A percentile compares a stretch with the other conserved stretches of the same genome.
Conservation (phyloP, 2,329 filamentous ascomycete genomes). For the Cercospora sp. region DNA sequence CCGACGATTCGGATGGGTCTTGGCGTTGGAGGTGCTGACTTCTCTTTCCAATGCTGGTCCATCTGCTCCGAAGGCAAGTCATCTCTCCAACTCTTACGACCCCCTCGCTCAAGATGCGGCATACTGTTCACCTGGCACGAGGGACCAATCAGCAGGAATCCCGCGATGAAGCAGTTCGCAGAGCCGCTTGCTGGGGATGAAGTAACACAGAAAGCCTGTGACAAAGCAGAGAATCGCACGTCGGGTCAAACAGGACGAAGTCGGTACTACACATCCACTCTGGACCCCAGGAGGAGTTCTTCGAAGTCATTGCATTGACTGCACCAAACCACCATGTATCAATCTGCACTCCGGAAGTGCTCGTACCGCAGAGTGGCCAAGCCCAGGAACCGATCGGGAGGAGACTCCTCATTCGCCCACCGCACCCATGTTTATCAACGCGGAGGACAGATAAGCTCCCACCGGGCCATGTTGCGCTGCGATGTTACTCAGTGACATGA, state of each 20-base stretch:
- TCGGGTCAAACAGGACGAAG: not conserved
- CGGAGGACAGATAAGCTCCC: not conserved
- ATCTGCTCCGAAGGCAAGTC: not conserved
- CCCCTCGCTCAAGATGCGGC: not conserved
- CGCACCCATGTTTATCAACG: not conserved
- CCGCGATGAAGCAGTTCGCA: not conserved
- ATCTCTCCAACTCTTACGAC: not conserved
- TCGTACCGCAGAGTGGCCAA: not conserved
- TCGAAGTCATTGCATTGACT: not conserved
- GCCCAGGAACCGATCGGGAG: not conserved
- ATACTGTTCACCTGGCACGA: not conserved
- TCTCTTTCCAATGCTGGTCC: not conserved
- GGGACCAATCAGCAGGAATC: not conserved
- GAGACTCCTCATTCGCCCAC: not conserved
- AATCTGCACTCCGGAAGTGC: not conserved
- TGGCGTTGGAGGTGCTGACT: not conserved
- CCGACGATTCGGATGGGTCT: not conserved
- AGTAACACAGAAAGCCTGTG: not conserved
- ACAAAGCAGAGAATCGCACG: not conserved
- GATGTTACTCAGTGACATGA: conserved; percentile 5
- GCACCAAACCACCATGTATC: not conserved
- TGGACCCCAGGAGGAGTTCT: not conserved
- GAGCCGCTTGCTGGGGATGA: not conserved
- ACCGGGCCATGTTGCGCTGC: not conserved
- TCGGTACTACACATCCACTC: not conserved